Base-by-base conservation (phyloP, 768 basidiomycete species). In the Macrolepiota dolichaula region DNA sequence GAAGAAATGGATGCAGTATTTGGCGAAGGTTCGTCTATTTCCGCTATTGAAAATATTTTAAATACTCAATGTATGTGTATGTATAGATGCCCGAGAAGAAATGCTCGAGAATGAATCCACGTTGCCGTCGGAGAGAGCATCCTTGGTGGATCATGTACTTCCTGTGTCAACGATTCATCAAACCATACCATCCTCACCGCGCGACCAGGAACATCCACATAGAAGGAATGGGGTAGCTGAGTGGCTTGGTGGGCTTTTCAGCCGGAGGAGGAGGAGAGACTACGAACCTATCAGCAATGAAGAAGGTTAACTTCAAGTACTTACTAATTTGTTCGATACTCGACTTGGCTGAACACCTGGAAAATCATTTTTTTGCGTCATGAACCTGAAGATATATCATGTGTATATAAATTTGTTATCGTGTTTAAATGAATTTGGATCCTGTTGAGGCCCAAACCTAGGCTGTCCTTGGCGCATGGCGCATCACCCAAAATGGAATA, bases 1-100 rank as follows among this genome's bases (percentile, higher is more conserved):
- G 94, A 96, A 74, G 92, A 95, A 71, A 92, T 96, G 87, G 94
- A 95, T 68, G 85, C 82, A 25, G 86, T 94, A 17, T 96, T 96
- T 72, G 89, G 92, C 49, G 92, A 95, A 86, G 90, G 89, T 87
- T 59, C n/a, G 72, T 65, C 13, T 50, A 35, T 1, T 51, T 52
- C 24, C 38, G 24, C 54, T 40, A 27, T 42, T 38, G 50, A 44
- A 19, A 13, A 17, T 44, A 19, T 36, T 47, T 19, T 27, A 19
- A 17, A 35, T 38, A 22, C 32, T 42, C 35, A 57, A 37, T 37
- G 17, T 36, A 37, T 37, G 17, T 36, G 13, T 7, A 7, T 25
- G 24, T 57, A 10, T 13, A 73, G 70, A 72, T 35, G 72, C 81
- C 69, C 71, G 77, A 66, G 84, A 89, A 70, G 87, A 85, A 71